Base-by-base conservation (phyloP, 805 yeast species). In the Wickerhamiella occidentalis region DNA sequence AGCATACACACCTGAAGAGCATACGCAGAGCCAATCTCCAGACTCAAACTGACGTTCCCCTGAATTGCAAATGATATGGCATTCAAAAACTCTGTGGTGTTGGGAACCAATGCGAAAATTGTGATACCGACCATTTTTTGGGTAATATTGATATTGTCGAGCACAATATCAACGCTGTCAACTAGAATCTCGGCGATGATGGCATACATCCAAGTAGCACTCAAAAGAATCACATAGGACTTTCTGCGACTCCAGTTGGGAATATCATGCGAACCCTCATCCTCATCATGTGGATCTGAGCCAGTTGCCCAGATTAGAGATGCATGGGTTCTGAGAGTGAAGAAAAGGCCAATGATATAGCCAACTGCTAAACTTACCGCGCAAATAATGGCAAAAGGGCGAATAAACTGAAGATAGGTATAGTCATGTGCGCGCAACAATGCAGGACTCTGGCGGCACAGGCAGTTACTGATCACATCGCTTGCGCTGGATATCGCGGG, bases 1-100 rank as follows among this genome's bases (percentile, higher is more conserved):
- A 92, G 72, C 51, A 92, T 70, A 57, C 95, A 90, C 13, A 92
- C 98, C 64, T 92, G 98, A 52, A 92, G 71, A 0, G 95, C 98
- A 63, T 92, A 92, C 0, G 98, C 98, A 54, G 94, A 80, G 52
- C 98, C 98, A 64, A 92, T 92, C 63, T 92, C 98, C 95, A 92
- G 85, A 2, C 95, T 85, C 42, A 92, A 70, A 0, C 98, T 95
- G 49, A 92, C 95, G 57, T 92, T 92, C 1, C 98, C 98, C 57
- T 90, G 79, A 57, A 86, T 78, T 0, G 98, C 98, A 69, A 92
- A 92, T 22, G 96, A 87, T 51, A 92, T 88, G 58, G 97, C 98
- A 66, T 92, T 92, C 51, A 92, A 74, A 59, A 92, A 92, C 67
- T 92, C 98, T 0, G 98, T 92, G 6, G 97, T 86, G 61, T 88